Base-by-base conservation (phyloP, 2,329 filamentous ascomycete species). In the Fusarium metavorans region DNA sequence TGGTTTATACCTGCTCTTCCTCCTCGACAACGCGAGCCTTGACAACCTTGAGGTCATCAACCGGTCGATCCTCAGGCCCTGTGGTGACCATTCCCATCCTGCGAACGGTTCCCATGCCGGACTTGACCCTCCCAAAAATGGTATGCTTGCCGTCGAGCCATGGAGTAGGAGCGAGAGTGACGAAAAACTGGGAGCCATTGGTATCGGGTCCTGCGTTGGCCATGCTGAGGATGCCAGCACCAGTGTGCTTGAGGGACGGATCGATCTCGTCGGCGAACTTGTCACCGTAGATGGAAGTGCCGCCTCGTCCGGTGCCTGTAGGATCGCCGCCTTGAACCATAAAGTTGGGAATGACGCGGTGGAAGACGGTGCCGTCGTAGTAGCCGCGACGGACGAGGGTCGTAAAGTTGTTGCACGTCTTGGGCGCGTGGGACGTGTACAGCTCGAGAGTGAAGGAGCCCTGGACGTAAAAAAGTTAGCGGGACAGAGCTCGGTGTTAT, bases 71-170 rank as follows among this genome's bases (percentile, higher is more conserved):
- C 77, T 96, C 94, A 9, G 85, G 84, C 27, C 91, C 94, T 1
- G 95, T 98, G 85, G 93, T 94, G 59, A 98, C 95, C 67, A 97
- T 82, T 0, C 95, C 97, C 90, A 99, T 94, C 75, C 95, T 89
- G 86, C 94, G 92, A 32, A 98, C 92, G n/a, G 96, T 88, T 66
- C 89, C 87, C 89, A 98, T 91, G 0, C 97, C 97, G 64, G 85
- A 90, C 85, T 93, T 95, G 43, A 99, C 95, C 64, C 96, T 87
- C 1, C 97, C 97, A 81, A 99, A 99, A 76, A 99, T 97, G 13
- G 95, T 97, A 83, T 99, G 96, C 84, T 98, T 98, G 25, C 95
- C 95, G 84, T 99, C 97, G 69, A 99, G 85, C 96, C 96, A 98
- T 1, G 97, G 97, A 18, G 97, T 96, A 6, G 96, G 96, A 9